These are phyloP conservation scores for Xylaria nigripes DNA, from an alignment of 495 filamentous ascomycete species.

Conservation along the genomic window DNA sequence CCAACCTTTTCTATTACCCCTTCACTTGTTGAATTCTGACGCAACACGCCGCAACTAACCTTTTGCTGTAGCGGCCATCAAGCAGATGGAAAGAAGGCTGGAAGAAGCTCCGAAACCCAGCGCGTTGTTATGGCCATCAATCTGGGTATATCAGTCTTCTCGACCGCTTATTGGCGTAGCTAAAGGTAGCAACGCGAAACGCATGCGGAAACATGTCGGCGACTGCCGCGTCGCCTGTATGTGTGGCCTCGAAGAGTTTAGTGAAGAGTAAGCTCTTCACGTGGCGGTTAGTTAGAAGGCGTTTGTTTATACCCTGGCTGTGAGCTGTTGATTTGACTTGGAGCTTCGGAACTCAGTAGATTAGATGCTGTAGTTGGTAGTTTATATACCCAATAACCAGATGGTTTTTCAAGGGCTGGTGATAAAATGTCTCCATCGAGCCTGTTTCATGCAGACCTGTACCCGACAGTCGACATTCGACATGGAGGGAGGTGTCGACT, in stretches of 20 bases:
- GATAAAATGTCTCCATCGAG: too few species aligned
- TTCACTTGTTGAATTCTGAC: neutral
- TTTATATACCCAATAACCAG: neutral
- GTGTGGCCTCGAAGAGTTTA: constrained; percentile 19
- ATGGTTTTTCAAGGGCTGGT: too few species aligned
- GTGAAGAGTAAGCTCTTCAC: neutral
- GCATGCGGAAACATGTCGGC: constrained; percentile 20
- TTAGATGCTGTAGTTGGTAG: neutral
- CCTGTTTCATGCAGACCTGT: too few species aligned
- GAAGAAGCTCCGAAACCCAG: constrained; percentile 16
- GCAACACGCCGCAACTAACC: neutral
- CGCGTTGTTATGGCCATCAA: constrained; percentile 19
- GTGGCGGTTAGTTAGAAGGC: neutral
- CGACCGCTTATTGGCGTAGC: constrained; percentile 23
- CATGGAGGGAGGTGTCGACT: too few species aligned
- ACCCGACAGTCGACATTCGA: too few species aligned
- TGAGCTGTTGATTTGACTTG: neutral
- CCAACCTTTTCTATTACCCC: neutral
- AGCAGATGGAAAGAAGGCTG: constrained; percentile 23
- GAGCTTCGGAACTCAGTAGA: neutral
- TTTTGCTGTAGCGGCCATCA: constrained; percentile 12
- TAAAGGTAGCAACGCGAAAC: constrained; percentile 14
- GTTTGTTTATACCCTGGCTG: neutral
- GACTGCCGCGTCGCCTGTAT: constrained; percentile 18
- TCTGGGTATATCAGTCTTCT: constrained; percentile 25